Conservation (phyloP, 208 protist genomes). For the Leishmania martiniquensis region DNA sequence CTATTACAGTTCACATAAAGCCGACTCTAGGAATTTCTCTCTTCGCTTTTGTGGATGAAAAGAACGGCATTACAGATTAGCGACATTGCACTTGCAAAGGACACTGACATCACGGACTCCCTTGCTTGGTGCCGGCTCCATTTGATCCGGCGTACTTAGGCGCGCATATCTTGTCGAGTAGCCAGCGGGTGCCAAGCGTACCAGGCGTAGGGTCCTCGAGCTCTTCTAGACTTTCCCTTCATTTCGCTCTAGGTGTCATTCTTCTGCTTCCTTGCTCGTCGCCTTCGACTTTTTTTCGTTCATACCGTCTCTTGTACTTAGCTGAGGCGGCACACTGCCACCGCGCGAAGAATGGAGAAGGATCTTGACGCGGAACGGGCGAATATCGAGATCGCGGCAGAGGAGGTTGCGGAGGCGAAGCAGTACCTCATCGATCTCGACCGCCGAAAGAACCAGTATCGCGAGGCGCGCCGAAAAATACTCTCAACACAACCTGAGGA, state of each 20-base stretch:
- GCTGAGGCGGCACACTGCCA: not conserved
- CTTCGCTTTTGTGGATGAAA: not conserved
- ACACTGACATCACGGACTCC: not conserved
- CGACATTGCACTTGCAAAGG: not conserved
- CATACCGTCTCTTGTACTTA: not conserved
- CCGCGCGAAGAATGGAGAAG: slow-evolving; percentile 14
- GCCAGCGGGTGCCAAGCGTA: no score
- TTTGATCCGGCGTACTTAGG: not conserved
- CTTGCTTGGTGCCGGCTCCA: not conserved
- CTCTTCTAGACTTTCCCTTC: not conserved
- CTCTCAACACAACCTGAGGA: slow-evolving; percentile 45
- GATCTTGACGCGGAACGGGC: slow-evolving; percentile 35
- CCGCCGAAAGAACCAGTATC: slow-evolving; percentile 79
- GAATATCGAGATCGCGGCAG: slow-evolving; percentile 62
- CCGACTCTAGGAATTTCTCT: slow-evolving; percentile 2
- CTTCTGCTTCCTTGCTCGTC: not conserved
- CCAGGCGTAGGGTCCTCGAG: not conserved
- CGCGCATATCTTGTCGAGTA: not conserved
- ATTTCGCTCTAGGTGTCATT: not conserved
- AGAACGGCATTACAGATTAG: not conserved
- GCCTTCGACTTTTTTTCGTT: not conserved
- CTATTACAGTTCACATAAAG: slow-evolving; percentile 1
- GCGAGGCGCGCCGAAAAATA: slow-evolving; percentile 68
- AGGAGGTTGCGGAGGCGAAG: slow-evolving; percentile 69
- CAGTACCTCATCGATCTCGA: slow-evolving; percentile 78